Percentiles rank a stretch among this genome's conserved stretches.
Conservation (phyloP, 441 rosid species). For the Arabidopsis lyrata region DNA sequence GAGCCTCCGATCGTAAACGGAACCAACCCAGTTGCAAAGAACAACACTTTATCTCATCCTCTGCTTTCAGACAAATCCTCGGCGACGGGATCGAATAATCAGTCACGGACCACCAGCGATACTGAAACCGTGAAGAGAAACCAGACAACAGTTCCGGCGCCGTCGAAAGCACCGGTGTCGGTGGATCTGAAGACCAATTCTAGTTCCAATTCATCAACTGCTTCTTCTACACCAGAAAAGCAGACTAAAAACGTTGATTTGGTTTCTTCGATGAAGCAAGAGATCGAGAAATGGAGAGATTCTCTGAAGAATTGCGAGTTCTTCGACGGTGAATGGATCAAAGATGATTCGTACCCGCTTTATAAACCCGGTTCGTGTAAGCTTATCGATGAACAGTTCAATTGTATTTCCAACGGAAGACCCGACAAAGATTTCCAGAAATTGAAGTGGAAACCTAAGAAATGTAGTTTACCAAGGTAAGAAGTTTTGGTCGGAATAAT, state of each 20-base stretch:
- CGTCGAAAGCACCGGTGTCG: slow-evolving; percentile 35
- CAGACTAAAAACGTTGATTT: slow-evolving; percentile 43
- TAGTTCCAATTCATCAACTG: slow-evolving; percentile 41
- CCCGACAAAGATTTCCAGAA: slow-evolving; percentile 57
- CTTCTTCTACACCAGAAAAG: slow-evolving; percentile 42
- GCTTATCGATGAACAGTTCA: slow-evolving; percentile 63
- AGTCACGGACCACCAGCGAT: slow-evolving; percentile 29
- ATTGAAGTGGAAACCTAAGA: slow-evolving; percentile 70
- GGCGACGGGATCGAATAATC: slow-evolving; percentile 38
- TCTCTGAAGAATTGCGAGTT: slow-evolving; percentile 54
- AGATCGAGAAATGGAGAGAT: slow-evolving; percentile 49
- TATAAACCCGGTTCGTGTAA: slow-evolving; percentile 75
- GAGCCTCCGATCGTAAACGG: slow-evolving; percentile 25
- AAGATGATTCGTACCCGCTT: slow-evolving; percentile 61
- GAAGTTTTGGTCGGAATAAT: neutral
- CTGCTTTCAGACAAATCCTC: slow-evolving; percentile 31
- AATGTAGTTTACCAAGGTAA: slow-evolving; percentile 75
- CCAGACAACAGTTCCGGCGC: slow-evolving; percentile 41
- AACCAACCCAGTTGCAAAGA: slow-evolving; percentile 41
- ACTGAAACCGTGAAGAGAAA: slow-evolving; percentile 35
- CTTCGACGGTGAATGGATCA: slow-evolving; percentile 74
- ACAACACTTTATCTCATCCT: slow-evolving; percentile 40
- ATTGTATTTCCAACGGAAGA: slow-evolving; percentile 71
- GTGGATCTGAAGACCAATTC: slow-evolving; percentile 35
- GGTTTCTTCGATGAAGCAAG: slow-evolving; percentile 47